Evolutionary conservation across 352 stramenopile genomes (phyloP).

Genomic region (Globisporangium alternatum): DNA sequence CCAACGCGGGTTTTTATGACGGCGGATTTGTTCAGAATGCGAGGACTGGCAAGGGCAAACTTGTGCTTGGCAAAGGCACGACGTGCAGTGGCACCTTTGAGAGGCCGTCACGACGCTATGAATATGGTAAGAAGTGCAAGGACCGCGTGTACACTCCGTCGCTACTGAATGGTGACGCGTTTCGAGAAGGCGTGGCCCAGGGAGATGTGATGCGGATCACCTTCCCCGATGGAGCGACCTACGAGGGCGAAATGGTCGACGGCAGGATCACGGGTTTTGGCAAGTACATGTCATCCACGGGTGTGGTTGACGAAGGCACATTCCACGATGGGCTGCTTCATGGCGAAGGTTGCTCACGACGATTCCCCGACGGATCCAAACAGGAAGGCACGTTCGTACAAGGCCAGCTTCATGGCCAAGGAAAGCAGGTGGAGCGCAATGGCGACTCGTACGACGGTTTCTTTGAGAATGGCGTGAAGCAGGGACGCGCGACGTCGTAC

Average conservation of each 20-base stretch:
- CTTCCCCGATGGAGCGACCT: constrained; percentile 62
- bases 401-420: constrained; percentile 45
- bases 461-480: constrained; percentile 49
- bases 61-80: constrained; percentile 62
- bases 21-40: constrained; percentile 49
- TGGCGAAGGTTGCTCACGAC: constrained; percentile 38
- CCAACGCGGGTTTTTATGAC: constrained; percentile 63
- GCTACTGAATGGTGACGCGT: constrained; percentile 47
- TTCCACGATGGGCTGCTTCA: constrained; percentile 62
- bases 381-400: constrained; percentile 47
- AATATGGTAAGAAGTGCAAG: constrained; percentile 38
- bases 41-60: constrained; percentile 36
- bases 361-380: constrained; percentile 44
- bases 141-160: constrained; percentile 32
- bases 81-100: constrained; percentile 46
- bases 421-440: constrained; percentile 32
- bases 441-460: constrained; percentile 60
- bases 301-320: constrained; percentile 57
- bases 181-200: constrained; percentile 47
- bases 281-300: constrained; percentile 57
- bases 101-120: constrained; percentile 36
- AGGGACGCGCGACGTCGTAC: constrained; percentile 36
- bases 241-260: constrained; percentile 65
- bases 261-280: constrained; percentile 51
- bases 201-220: constrained; percentile 42